These are phyloP conservation scores for Gamsiella multidivaricata DNA, from an alignment of 192 early-diverging fungal genomes.

Conservation along the genomic window DNA sequence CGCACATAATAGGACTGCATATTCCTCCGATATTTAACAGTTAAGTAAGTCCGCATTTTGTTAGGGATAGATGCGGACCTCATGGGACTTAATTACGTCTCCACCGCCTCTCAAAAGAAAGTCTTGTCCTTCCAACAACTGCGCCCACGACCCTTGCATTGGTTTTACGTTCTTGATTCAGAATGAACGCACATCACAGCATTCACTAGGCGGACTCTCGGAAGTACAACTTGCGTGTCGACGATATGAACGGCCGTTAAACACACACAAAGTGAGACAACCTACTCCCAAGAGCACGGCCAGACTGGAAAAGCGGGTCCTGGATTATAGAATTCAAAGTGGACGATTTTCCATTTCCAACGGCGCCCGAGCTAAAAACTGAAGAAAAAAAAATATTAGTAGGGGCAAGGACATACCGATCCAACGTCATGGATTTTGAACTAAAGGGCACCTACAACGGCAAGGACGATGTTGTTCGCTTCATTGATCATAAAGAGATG, in stretches of 20 bases:
- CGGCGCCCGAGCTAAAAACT: constrained; percentile 50
- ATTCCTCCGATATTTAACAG: too few relatives aligned
- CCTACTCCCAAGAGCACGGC: constrained; percentile 55
- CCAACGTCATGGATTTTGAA: too few relatives aligned
- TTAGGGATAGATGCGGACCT: too few relatives aligned
- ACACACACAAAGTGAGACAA: background rate
- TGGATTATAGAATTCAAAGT: constrained; percentile 63
- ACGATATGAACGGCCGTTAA: constrained; percentile 42
- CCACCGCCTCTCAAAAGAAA: too few relatives aligned
- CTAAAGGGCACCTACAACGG: constrained; percentile 19
- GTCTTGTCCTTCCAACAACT: too few relatives aligned
- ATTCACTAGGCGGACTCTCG: background rate
- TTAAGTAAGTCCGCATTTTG: too few relatives aligned
- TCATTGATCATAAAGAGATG: constrained; percentile 43
- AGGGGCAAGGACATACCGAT: too few relatives aligned
- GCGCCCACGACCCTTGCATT: too few relatives aligned
- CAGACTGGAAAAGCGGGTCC: constrained; percentile 57
- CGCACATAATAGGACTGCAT: constrained; percentile 61
- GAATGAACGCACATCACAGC: too few relatives aligned
- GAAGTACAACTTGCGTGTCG: constrained; percentile 42
- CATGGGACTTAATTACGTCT: too few relatives aligned
- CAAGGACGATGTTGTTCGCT: constrained; percentile 48
- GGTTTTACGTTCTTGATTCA: too few relatives aligned
- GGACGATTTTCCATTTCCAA: constrained; percentile 66
- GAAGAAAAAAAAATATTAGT: background rate